Base-by-base conservation (phyloP, 2,329 filamentous ascomycete species). In the Teratosphaeriaceae sp. region DNA sequence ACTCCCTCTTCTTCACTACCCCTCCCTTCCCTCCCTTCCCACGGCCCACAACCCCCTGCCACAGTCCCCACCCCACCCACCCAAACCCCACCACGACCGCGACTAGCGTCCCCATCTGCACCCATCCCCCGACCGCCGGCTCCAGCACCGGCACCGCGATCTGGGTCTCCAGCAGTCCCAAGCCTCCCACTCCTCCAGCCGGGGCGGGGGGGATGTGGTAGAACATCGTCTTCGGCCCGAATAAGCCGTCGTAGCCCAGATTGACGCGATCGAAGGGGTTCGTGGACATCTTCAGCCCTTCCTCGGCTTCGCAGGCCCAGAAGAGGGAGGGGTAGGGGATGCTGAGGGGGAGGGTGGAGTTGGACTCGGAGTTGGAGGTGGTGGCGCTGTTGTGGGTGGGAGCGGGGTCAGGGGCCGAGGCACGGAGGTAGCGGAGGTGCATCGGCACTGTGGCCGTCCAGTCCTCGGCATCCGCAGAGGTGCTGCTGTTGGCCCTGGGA, bases 261-360 rank as follows among this genome's bases (percentile, higher is more conserved):
- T 87, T 79, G n/a, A 74, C 69, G 5, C 86, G 73, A 62, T 96
- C 89, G 63, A 97, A 97, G 0, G 90, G 90, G 57, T 85, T 95
- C 4, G 74, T 76, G 0, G 76, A 65, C 65, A 90, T 85, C 55
- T 85, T 83, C 1, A 73, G 74, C 1, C 76, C 52, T 40, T 79
- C 74, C 8, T 78, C 75, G 0, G 82, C 77, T 6, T 76, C 72
- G 59, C 90, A 97, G 0, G 88, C 88, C 89, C 89, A 96, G 69
- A 96, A 96, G 0, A 96, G 76, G 0, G 79, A 76, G 0, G 90
- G 90, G 69, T 84, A 89, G 0, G 90, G 85, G 0, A 92, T 63
- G n/a, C 79, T 26, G 15, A 56, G 18, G 18, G 34, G 19, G 0
- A 47, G 45, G 38, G 62, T 52, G 7, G 39, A 12, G 15, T 40